Evolutionary conservation across 2,329 filamentous ascomycete genomes (phyloP), one percentile per base, ranked within the genome.

Genomic region (Keithomyces neogunnii): DNA sequence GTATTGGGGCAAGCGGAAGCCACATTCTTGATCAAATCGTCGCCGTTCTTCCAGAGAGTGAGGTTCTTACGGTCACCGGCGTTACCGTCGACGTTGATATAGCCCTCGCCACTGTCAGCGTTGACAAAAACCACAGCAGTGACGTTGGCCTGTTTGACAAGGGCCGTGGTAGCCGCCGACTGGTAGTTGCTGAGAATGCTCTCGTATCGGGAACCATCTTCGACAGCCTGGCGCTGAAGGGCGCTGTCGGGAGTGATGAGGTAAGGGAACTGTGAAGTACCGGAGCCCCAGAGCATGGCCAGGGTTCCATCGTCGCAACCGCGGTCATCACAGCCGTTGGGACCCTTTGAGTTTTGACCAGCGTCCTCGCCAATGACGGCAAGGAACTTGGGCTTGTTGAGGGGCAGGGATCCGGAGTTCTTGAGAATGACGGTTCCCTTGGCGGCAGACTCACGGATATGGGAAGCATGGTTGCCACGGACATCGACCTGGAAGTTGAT

Each of bases 1-100:
- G 90, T 96, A 76, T 96, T 96, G 72, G 85, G 83, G 75, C 86
- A 91, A 55, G 82, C 65, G 6, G 82, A 76, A 1, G 89, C 84
- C 9, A 96, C 88, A 46, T 86, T 89, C 68, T 86, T 79, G 69
- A 97, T 87, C 51, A 97, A 71, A 1, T 78, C 76, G 49, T 97
- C 89, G 40, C 89, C 91, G 53, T 84, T 78, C 54, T 85, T 77
- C 92, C 92, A 97, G 0, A 96, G 75, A 0, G 90, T 96, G 38
- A 99, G 75, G 70, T 99, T 96, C 62, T 91, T 90, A 49, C 93
- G 85, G 67, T 97, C 92, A 52, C 93, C 93, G 53, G 77, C 73
- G 65, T 96, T 96, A 50, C 82, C 86, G 56, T 91, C 92, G 1
- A 95, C 80, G 31, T 71, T 77, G 62, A 97, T 89, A 70, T 81